Evolutionary conservation across 495 filamentous ascomycete species (phyloP).

Genomic region (Chaetomidium leptoderma): DNA sequence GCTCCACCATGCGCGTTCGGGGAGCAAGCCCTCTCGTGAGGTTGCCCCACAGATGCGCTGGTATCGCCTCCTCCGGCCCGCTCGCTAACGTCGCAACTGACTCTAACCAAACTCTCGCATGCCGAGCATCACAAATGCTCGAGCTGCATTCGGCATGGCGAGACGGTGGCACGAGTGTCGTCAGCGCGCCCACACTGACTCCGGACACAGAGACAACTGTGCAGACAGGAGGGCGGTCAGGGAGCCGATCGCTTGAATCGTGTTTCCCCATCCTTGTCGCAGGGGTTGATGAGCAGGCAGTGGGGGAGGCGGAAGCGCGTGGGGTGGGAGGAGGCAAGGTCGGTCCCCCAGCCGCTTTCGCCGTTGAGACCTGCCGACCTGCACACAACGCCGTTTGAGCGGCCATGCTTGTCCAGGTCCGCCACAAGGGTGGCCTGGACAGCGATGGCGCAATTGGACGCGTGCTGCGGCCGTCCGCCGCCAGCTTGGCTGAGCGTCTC

Average conservation of each 20-base stretch:
- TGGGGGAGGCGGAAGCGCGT: conserved; percentile 5
- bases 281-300: neutral
- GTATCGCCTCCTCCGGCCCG: conserved; percentile 26
- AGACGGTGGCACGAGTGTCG: conserved; percentile 32
- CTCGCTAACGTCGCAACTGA: conserved; percentile 28
- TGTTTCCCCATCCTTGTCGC: conserved; percentile 1
- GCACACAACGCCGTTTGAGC: too few species aligned
- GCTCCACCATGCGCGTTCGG: conserved; percentile 6
- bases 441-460: conserved; percentile 8
- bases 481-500: conserved; percentile 23
- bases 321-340: neutral
- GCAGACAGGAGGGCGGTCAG: conserved; percentile 4
- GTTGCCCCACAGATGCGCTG: conserved; percentile 14
- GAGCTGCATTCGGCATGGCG: conserved; percentile 19
- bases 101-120: conserved; percentile 22
- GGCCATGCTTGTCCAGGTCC: conserved; percentile 13
- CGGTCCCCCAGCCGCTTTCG: conserved; percentile 24
- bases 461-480: conserved; percentile 28
- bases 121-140: conserved; percentile 20
- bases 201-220: conserved; percentile 7
- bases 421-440: conserved; percentile 9
- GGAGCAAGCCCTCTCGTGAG: too few species aligned
- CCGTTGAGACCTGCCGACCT: conserved; percentile 25
- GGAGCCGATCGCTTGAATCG: conserved; percentile 28
- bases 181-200: conserved; percentile 29